phyloP scores from a whole-genome alignment of 208 protist genomes.

The Leishmania mexicana region DNA sequence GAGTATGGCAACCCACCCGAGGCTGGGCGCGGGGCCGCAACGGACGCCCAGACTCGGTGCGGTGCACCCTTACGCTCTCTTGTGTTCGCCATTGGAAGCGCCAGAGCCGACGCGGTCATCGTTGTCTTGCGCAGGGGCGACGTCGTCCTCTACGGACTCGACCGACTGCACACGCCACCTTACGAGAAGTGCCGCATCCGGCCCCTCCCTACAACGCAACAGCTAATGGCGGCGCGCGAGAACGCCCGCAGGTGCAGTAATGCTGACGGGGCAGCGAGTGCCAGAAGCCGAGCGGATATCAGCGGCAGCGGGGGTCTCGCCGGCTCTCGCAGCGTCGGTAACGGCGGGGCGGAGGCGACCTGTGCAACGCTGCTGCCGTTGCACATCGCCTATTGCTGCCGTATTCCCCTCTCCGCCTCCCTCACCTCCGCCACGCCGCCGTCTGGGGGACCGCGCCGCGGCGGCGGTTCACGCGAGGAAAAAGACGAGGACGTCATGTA shows the following conservation, averaged over 20 bases:
- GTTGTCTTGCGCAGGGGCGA: constrained; percentile 53
- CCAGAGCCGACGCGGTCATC: constrained; percentile 44
- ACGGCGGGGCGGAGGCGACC: constrained; percentile 25
- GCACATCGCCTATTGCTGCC: constrained; percentile 57
- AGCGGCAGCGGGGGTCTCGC: not conserved
- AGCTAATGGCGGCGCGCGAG: constrained; percentile 14
- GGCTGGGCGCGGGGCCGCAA: not conserved
- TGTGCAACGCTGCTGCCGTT: constrained; percentile 64
- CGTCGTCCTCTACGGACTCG: constrained; percentile 60
- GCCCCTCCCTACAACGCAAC: constrained; percentile 35
- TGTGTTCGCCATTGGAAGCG: constrained; percentile 51
- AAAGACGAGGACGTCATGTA: constrained; percentile 28
- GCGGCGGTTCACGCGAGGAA: not conserved
- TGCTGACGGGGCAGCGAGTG: not conserved
- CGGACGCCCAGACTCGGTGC: not conserved
- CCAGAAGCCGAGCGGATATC: not conserved
- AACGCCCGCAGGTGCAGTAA: not conserved
- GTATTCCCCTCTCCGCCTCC: constrained; percentile 16
- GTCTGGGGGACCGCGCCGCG: not conserved
- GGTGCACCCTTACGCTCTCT: constrained; percentile 17
- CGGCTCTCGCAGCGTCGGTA: not conserved
- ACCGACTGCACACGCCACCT: constrained; percentile 32
- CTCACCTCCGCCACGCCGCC: not conserved
- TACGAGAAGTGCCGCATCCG: constrained; percentile 48
- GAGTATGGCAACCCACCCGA: constrained; percentile 2